A percentile compares a stretch with the other conserved stretches of the same genome.
These are phyloP conservation scores for Viridothelium virens DNA, from an alignment of 495 filamentous ascomycete species.

Conservation along the genomic window DNA sequence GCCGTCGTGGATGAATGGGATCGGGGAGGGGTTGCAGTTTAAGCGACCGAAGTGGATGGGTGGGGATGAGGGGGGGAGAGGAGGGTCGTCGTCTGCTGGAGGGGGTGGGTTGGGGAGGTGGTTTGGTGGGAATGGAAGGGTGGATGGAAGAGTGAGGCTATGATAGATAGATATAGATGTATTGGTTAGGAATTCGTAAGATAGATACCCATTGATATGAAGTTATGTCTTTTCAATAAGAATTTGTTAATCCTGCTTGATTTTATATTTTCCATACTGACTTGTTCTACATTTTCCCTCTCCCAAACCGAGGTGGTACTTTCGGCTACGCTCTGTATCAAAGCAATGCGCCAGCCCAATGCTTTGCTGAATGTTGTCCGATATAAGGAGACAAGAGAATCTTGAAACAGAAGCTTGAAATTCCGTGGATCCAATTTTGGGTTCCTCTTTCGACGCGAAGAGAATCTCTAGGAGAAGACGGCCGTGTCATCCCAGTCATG, in stretches of 20 bases:
- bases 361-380: conserved; percentile 1
- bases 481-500: conserved; percentile 1
- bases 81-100: conserved; percentile 29
- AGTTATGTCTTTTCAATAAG: neutral
- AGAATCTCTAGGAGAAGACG: neutral
- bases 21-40: conserved; percentile 46
- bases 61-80: conserved; percentile 39
- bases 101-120: conserved; percentile 40
- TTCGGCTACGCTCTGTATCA: neutral
- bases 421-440: neutral
- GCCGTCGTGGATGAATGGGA: conserved; percentile 69
- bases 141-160: conserved; percentile 41
- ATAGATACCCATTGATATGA: conserved; percentile 2
- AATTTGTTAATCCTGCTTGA: neutral
- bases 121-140: conserved; percentile 44
- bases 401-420: neutral
- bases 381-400: neutral
- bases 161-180: conserved; percentile 14
- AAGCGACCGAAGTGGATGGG: conserved; percentile 83
- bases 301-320: neutral
- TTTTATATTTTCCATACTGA: neutral
- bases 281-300: neutral
- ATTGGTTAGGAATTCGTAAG: neutral
- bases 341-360: conserved; percentile 10
- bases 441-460: neutral